Evolutionary conservation across 2,329 filamentous ascomycete genomes (phyloP), one percentile per base, ranked within the genome.

Genomic region (Saccharata proteae): DNA sequence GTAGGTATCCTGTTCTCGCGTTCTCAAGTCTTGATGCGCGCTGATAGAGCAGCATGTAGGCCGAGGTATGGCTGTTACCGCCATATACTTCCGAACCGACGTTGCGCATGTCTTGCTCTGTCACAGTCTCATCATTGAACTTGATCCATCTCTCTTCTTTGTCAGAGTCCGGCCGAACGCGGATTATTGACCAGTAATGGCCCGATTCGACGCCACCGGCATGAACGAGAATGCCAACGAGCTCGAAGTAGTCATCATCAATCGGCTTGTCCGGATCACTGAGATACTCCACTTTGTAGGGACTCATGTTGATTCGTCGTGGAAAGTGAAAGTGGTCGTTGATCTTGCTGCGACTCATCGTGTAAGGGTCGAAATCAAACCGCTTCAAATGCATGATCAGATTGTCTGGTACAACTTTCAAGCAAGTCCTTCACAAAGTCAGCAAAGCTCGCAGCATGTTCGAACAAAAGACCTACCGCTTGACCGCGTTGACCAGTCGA

Each of bases 11-110:
- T 4, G 32, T 28, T 20, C 48, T 43, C 18, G 54, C 50, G 8
- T 47, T 38, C 6, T 64, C 61, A 34, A 86, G 64, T 4, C 73
- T 71, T 0, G 77, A 77, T 3, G 76, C 71, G 29, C 90, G 75
- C 52, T 94, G 81, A 52, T 98, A 98, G 54, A 98, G 96, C 6
- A 98, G 68, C 82, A 98, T 96, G 54, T 98, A 98, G 9, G 88
- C 90, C 51, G 84, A 41, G 5, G 45, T 43, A 15, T 39, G 45
- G 8, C 40, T 36, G 15, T 29, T 20, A 3, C 54, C 51, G 4
- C 53, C 52, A 10, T 36, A 46, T 13, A 39, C 58, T 61, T 17
- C 62, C 61, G 36, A 85, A 93, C 43, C 86, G 57, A 96, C 79
- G 14, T 74, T 68, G 2, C 62, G 61, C 6, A 78, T 74, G 43